Conservation (phyloP, 306 rosid species). For the Dryas drummondii region DNA sequence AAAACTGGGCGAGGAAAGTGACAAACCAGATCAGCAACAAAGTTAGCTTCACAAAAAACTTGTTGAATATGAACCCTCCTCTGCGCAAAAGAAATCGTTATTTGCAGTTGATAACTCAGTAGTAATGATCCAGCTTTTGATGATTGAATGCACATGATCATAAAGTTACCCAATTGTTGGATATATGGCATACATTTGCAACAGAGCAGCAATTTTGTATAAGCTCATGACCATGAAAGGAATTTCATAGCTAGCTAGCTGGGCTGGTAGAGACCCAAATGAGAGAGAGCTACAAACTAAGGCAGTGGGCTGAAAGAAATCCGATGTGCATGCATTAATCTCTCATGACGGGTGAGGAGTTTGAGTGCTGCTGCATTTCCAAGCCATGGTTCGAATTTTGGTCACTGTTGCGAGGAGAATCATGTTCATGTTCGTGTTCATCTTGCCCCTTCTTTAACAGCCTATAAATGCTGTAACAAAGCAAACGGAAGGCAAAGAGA, state of each 20-base stretch:
- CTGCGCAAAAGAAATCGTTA: too few species aligned
- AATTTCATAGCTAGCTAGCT: not conserved
- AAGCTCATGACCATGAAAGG: not conserved
- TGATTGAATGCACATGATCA: too few species aligned
- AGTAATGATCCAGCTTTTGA: too few species aligned
- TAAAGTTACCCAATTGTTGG: too few species aligned
- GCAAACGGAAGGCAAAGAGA: conserved; percentile 35
- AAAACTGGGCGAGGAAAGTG: too few species aligned
- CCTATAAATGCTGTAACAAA: conserved; percentile 25
- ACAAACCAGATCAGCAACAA: too few species aligned
- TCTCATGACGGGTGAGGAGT: not conserved
- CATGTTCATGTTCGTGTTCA: not conserved
- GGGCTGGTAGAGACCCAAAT: too few species aligned
- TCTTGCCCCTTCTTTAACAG: conserved; percentile 12
- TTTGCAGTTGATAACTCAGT: too few species aligned
- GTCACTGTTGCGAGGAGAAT: not conserved
- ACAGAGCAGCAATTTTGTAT: not conserved
- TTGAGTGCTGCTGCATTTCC: conserved; percentile 19
- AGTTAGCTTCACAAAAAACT: too few species aligned
- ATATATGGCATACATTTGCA: not conserved
- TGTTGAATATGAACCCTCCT: too few species aligned
- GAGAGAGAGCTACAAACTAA: too few species aligned
- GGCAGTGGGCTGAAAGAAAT: too few species aligned
- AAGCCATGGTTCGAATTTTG: conserved; percentile 5
- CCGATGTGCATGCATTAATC: not conserved